Evolutionary conservation across 2,329 filamentous ascomycete species (phyloP).

Genomic region (Sclerotinia spermophila): DNA sequence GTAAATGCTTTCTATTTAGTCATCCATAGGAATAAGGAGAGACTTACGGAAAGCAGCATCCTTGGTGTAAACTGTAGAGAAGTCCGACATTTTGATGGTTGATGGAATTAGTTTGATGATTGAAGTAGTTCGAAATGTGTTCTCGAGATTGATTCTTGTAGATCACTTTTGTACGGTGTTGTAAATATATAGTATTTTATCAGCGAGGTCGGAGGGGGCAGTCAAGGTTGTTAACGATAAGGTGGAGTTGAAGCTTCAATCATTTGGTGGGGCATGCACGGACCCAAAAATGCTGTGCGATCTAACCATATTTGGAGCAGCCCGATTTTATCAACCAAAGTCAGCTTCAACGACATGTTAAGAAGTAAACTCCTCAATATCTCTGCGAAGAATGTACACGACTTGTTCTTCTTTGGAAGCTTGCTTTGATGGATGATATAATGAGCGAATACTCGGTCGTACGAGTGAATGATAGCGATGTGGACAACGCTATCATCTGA

Average conservation of each 20-base stretch:
- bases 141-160: not conserved
- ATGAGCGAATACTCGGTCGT: slow-evolving; percentile 31
- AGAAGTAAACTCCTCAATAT: slow-evolving; percentile 21
- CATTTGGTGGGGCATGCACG: slow-evolving; percentile 8
- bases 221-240: slow-evolving; percentile 1
- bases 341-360: slow-evolving; percentile 35
- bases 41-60: slow-evolving; percentile 38
- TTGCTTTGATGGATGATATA: slow-evolving; percentile 2
- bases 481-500: not conserved
- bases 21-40: not conserved
- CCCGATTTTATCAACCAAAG: slow-evolving; percentile 4
- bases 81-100: slow-evolving; percentile 34
- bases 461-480: not conserved
- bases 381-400: slow-evolving; percentile 23
- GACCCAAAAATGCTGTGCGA: not conserved
- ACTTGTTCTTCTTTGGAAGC: not conserved
- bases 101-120: not conserved
- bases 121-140: not conserved
- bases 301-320: slow-evolving; percentile 15
- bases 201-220: slow-evolving; percentile 11
- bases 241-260: slow-evolving; percentile 13
- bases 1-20: not conserved
- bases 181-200: not conserved
- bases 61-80: slow-evolving; percentile 36
- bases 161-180: not conserved